Conservation (phyloP, 164 flowering plant genomes). For the Tinospora cordifolia region DNA sequence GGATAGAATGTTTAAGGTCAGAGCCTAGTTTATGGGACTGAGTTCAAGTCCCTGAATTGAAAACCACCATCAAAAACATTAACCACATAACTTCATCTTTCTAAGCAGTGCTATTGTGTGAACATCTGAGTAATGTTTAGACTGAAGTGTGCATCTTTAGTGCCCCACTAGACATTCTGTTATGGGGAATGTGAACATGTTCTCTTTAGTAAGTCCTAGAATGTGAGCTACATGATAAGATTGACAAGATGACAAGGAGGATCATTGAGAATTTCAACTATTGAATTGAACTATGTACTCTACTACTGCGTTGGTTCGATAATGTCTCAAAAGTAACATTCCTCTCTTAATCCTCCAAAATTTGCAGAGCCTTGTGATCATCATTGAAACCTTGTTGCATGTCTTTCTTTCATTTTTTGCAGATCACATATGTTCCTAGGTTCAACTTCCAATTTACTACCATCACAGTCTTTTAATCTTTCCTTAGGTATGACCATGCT, state of each 20-base stretch:
- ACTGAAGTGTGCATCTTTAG: neutral
- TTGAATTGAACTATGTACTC: no score
- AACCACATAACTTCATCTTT: neutral
- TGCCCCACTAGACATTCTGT: neutral
- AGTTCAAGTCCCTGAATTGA: neutral
- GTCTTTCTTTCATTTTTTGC: neutral
- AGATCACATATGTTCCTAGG: neutral
- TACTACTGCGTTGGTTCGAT: neutral
- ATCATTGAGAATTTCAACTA: neutral
- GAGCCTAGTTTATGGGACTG: no score
- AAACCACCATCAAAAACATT: neutral
- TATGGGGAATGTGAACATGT: no score
- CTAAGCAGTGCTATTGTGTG: neutral
- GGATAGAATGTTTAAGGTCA: no score
- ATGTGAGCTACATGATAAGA: no score
- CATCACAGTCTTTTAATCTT: neutral
- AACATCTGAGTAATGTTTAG: neutral
- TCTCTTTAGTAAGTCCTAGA: no score
- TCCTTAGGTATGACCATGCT: conserved; percentile 1
- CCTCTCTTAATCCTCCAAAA: no score
- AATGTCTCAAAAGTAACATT: neutral
- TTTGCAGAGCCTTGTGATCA: neutral
- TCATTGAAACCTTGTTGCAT: neutral
- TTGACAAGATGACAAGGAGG: no score
- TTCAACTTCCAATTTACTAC: neutral